These are phyloP conservation scores for Pezicula radicicola DNA, from an alignment of 2,329 filamentous ascomycete species.

Conservation along the genomic window DNA sequence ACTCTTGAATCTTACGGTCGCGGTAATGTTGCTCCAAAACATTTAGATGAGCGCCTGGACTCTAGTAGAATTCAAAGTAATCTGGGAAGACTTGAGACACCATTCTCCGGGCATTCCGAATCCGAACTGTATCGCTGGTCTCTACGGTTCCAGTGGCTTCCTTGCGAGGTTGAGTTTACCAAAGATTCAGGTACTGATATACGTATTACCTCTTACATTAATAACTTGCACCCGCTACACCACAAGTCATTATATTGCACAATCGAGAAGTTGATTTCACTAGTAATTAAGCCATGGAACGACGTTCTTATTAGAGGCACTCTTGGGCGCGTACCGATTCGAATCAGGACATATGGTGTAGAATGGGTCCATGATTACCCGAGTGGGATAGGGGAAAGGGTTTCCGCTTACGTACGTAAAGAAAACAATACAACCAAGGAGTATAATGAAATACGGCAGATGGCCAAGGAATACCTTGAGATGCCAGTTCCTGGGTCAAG, in stretches of 20 bases:
- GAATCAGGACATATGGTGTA: constrained; percentile 1
- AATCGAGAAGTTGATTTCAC: constrained; percentile 31
- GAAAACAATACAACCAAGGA: background rate
- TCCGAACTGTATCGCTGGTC: constrained; percentile 23
- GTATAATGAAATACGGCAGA: background rate
- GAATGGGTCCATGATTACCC: constrained; percentile 1
- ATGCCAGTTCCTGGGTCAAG: background rate
- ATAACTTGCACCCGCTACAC: constrained; percentile 36
- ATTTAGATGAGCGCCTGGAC: background rate
- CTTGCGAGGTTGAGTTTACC: constrained; percentile 30
- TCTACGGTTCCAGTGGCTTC: constrained; percentile 39
- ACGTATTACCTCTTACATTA: constrained; percentile 23
- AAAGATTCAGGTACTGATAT: background rate
- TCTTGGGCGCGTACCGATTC: constrained; percentile 1
- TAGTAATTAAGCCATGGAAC: constrained; percentile 29
- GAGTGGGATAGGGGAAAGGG: background rate
- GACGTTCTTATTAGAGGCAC: constrained; percentile 12
- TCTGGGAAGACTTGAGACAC: too few species aligned
- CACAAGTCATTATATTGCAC: constrained; percentile 30
- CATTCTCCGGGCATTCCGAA: background rate
- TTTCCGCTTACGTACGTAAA: background rate
- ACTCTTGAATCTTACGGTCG: constrained; percentile 17
- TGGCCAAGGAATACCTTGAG: constrained; percentile 1
- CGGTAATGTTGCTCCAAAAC: constrained; percentile 11
- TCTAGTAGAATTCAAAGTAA: too few species aligned